Base-by-base conservation (phyloP, 2,329 filamentous ascomycete genomes). In the Pseudogymnoascus sp. region DNA sequence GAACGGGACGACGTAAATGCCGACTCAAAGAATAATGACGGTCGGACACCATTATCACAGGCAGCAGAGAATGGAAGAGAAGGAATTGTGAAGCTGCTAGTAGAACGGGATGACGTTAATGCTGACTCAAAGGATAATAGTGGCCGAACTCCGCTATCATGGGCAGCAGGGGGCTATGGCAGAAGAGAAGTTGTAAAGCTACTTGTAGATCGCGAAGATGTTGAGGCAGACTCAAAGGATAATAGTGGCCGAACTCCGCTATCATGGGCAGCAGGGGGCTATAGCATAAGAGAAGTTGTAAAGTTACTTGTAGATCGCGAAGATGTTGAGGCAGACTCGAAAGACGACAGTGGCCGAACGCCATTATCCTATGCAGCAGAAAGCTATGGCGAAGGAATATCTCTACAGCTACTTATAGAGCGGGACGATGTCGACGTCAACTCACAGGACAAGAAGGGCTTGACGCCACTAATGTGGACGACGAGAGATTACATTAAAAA, bases 391-490 rank as follows among this genome's bases (percentile, higher is more conserved):
- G n/a, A n/a, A n/a, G n/a, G n/a, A n/a, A n/a, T n/a, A n/a, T n/a
- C n/a, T n/a, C n/a, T n/a, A n/a, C n/a, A n/a, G 38, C 60, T 61
- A n/a, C 60, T 61, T 28, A 23, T 49, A 1, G 25, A 61, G 18
- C 16, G 37, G 23, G 37, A 28, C 11, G 46, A 46, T 7, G 60
- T 49, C 3, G 31, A 61, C 2, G 16, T 31, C 5, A 42, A 61
- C 23, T 42, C 37, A 16, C 34, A 28, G 38, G 36, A 25, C 21
- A n/a, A n/a, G 7, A 5, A 49, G 6, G 21, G 34, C 25, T 31
- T 21, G 62, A 63, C 62, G 16, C 62, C 62, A 14, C 62, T 63
- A 9, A 60, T 37, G 18, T 28, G n/a, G n/a, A n/a, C n/a, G n/a
- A n/a, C n/a, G n/a, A n/a, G n/a, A n/a, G n/a, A n/a, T n/a, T n/a